phyloP scores from a whole-genome alignment of 768 basidiomycete genomes.

The Tulasnella calospora region DNA sequence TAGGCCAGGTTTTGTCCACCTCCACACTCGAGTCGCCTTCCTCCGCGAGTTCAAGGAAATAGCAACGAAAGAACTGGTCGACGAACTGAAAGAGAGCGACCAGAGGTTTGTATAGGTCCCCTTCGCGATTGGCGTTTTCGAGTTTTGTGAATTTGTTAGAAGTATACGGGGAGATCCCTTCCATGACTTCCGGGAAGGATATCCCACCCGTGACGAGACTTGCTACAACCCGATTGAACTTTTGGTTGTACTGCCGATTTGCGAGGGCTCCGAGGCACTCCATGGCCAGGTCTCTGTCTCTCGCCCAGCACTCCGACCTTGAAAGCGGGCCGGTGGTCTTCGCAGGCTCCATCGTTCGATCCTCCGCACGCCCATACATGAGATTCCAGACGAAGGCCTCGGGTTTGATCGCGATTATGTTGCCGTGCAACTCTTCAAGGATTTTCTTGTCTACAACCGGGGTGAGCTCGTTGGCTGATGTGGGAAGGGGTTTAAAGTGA shows the following conservation, averaged over 20 bases:
- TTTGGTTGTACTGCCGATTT: neutral
- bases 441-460: neutral
- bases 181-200: neutral
- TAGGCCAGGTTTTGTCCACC: neutral
- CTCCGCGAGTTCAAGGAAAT: neutral
- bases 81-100: neutral
- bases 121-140: neutral
- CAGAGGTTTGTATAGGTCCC: neutral
- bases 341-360: neutral
- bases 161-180: neutral
- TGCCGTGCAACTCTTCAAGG: neutral
- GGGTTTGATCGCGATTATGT: neutral
- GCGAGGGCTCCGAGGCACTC: neutral
- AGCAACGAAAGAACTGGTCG: neutral
- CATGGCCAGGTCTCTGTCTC: neutral
- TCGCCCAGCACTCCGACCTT: neutral
- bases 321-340: no score
- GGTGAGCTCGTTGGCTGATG: neutral
- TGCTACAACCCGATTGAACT: neutral
- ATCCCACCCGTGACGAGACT: neutral
- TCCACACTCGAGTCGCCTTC: neutral
- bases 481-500: neutral
- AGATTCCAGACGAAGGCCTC: neutral
- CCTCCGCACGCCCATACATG: neutral
- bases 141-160: neutral